Evolutionary conservation across 768 basidiomycete genomes (phyloP).

Genomic region (Boletus sensibilis): DNA sequence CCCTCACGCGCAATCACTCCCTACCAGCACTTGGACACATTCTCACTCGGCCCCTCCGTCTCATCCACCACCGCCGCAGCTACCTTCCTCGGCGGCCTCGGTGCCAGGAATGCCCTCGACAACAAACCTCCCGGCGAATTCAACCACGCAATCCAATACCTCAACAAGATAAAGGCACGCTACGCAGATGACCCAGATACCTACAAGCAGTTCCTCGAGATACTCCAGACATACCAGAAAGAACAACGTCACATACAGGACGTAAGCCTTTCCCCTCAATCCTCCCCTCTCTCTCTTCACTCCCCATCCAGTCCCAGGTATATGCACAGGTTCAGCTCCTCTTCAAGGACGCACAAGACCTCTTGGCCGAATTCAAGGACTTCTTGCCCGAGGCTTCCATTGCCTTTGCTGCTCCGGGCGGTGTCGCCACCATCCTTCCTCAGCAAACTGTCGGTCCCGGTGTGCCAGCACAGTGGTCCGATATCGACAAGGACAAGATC

Average conservation of each 20-base stretch:
- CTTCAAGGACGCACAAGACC: conserved; percentile 79
- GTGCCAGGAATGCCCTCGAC: conserved; percentile 47
- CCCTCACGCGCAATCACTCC: conserved; percentile 57
- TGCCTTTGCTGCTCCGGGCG: conserved; percentile 39
- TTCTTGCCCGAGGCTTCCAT: conserved; percentile 70
- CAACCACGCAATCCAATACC: conserved; percentile 93
- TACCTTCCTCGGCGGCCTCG: conserved; percentile 62
- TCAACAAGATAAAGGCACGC: conserved; percentile 97
- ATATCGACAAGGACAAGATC: conserved; percentile 38
- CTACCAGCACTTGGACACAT: conserved; percentile 36
- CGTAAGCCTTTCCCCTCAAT: conserved; percentile 42
- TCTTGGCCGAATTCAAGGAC: conserved; percentile 77
- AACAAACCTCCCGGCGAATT: conserved; percentile 67
- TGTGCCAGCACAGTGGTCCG: conserved; percentile 41
- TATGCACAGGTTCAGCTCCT: conserved; percentile 77
- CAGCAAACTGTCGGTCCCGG: conserved; percentile 42
- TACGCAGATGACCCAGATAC: conserved; percentile 88
- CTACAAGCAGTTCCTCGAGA: conserved; percentile 88
- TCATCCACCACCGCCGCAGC: conserved; percentile 59
- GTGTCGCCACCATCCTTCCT: conserved; percentile 49
- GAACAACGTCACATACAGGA: conserved; percentile 73
- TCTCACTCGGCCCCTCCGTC: conserved; percentile 47
- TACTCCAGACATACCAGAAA: conserved; percentile 84
- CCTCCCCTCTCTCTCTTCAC: neutral
- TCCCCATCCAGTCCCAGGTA: conserved; percentile 57